phyloP scores from a whole-genome alignment of 352 stramenopile genomes.

The Pythium sp. region DNA sequence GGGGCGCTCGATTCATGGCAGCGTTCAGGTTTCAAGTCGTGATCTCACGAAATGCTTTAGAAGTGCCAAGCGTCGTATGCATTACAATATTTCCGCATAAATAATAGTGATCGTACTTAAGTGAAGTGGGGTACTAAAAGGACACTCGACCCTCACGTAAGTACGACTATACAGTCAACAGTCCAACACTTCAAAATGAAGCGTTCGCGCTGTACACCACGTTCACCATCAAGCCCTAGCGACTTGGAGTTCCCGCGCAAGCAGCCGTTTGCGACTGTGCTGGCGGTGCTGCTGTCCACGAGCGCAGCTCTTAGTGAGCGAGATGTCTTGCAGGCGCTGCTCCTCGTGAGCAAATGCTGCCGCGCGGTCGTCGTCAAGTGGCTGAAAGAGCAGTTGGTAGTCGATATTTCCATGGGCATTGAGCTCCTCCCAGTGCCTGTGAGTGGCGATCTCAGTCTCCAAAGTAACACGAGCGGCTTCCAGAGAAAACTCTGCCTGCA shows the following conservation, averaged over 20 bases:
- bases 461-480: not conserved
- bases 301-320: not conserved
- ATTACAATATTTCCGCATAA: too few relatives aligned
- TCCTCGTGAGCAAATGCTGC: slow-evolving; percentile 1
- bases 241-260: not conserved
- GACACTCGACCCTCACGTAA: not conserved
- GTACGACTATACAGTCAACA: not conserved
- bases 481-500: not conserved
- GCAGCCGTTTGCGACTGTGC: not conserved
- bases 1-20: too few relatives aligned
- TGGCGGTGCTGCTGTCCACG: not conserved
- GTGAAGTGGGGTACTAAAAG: too few relatives aligned
- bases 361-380: slow-evolving; percentile 1
- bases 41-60: too few relatives aligned
- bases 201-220: not conserved
- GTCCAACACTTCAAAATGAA: not conserved
- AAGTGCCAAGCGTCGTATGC: too few relatives aligned
- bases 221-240: not conserved
- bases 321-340: not conserved
- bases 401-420: slow-evolving; percentile 9
- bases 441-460: not conserved
- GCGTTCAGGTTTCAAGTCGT: too few relatives aligned
- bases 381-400: not conserved
- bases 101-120: too few relatives aligned
- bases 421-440: slow-evolving; percentile 2